These are phyloP conservation scores for Camillea tinctor DNA, from an alignment of 2,329 filamentous ascomycete species.

Conservation along the genomic window DNA sequence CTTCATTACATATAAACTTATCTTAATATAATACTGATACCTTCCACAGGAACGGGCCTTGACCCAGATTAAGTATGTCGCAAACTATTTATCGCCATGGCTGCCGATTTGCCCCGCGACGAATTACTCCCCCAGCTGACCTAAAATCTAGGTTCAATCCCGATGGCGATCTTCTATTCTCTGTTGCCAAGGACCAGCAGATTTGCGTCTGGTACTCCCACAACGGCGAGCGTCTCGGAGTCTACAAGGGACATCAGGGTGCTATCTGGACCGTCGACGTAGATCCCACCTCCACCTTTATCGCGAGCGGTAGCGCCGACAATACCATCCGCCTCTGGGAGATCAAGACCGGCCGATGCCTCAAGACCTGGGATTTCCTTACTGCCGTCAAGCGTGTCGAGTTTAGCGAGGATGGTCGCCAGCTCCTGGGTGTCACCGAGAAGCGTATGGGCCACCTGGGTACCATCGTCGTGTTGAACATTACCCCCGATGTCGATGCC, in stretches of 20 bases:
- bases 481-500: slow-evolving; percentile 78
- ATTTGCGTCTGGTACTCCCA: slow-evolving; percentile 96
- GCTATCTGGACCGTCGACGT: slow-evolving; percentile 99
- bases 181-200: slow-evolving; percentile 91
- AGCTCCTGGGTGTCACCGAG: slow-evolving; percentile 92
- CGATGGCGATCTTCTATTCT: slow-evolving; percentile 97
- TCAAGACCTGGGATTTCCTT: slow-evolving; percentile 97
- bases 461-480: slow-evolving; percentile 89
- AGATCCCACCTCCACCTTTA: slow-evolving; percentile 85
- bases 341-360: slow-evolving; percentile 83
- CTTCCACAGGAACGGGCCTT: slow-evolving; percentile 76
- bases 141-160: slow-evolving; percentile 67
- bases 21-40: slow-evolving; percentile 13
- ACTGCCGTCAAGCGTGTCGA: slow-evolving; percentile 97
- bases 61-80: slow-evolving; percentile 81
- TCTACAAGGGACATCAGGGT: slow-evolving; percentile 95
- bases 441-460: slow-evolving; percentile 97
- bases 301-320: slow-evolving; percentile 94
- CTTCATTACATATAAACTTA: too few relatives aligned
- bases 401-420: slow-evolving; percentile 90
- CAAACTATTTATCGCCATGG: slow-evolving; percentile 6
- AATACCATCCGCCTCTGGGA: slow-evolving; percentile 99
- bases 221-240: slow-evolving; percentile 95
- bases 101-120: slow-evolving; percentile 13
- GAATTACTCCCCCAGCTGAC: slow-evolving; percentile 15